phyloP scores from a whole-genome alignment of 169 alveolate genomes.

The Pseudocohnilembus persalinus region DNA sequence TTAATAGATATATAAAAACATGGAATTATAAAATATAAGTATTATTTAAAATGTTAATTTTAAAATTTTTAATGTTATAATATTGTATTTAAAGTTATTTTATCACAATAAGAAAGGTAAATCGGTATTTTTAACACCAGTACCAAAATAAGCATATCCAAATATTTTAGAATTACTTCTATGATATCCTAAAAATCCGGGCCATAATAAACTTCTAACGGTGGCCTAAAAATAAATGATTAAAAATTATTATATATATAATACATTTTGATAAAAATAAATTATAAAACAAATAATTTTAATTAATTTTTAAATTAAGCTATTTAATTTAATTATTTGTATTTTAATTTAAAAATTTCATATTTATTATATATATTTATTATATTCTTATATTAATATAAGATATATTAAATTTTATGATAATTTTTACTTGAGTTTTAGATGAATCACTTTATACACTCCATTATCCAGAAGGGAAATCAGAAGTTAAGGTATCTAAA shows the following conservation, averaged over 20 bases:
- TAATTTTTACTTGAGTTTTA: constrained; percentile 37
- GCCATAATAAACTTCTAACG: constrained; percentile 79
- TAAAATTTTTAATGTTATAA: too few species aligned
- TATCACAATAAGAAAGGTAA: constrained; percentile 78
- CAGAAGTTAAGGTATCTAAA: constrained; percentile 68
- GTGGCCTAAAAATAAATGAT: constrained; percentile 44
- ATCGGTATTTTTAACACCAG: constrained; percentile 84
- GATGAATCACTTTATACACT: constrained; percentile 66
- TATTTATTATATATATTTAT: too few species aligned
- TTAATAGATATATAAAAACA: too few species aligned
- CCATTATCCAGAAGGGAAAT: constrained; percentile 78
- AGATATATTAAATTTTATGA: not conserved
- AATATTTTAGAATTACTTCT: constrained; percentile 61
- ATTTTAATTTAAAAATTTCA: too few species aligned
- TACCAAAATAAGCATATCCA: constrained; percentile 84
- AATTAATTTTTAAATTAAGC: too few species aligned
- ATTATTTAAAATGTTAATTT: too few species aligned
- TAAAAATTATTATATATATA: not conserved
- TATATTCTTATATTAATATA: too few species aligned
- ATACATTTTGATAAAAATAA: too few species aligned
- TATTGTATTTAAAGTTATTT: too few species aligned
- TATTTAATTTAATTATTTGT: too few species aligned
- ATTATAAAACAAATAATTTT: not conserved
- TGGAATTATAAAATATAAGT: too few species aligned
- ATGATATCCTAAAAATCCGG: constrained; percentile 83